Base-by-base conservation (phyloP, 768 basidiomycete genomes). In the Amanita pallidorosea region DNA sequence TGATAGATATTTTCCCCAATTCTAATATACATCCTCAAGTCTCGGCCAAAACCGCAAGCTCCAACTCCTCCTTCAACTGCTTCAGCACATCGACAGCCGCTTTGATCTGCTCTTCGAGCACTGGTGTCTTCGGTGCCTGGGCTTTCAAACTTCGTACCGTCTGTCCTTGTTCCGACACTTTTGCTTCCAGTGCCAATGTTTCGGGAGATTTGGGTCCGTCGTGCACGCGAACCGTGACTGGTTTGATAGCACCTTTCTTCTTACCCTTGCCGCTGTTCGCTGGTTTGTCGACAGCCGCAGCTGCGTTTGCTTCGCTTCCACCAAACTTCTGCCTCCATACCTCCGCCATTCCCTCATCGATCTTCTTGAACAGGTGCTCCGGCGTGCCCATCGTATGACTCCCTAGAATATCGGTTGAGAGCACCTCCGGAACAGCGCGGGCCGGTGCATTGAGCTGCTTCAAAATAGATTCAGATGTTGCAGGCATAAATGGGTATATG, bases 401-500 rank as follows among this genome's bases (percentile, higher is more conserved):
- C 0, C 80, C 77, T 38, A 97, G 76, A 54, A 99, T 82, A 63
- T 98, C 96, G 57, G 79, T 81, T 5, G 76, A 70, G 56, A 96
- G 70, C 7, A 72, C 72, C 51, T 75, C 75, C 1, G 95, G 88
- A 2, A 95, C 83, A 7, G 76, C 71, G 29, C 95, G 83, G 4
- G 85, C 76, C 1, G 92, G 92, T 0, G 92, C 93, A 61, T 96
- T 90, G 55, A 98, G 77, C 61, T 99, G 96, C 17, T 64, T 60
- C 49, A 95, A 74, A 56, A 99, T 93, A 2, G 81, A 73, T 22
- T 79, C 80, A 33, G 86, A 82, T 0, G 89, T 95, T 11, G 83
- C 75, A 36, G 96, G 96, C 93, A 99, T 97, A 81, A 91, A 99
- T 0, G 96, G 95, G 62, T 93, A 85, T 56, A 91, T 67, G 57